Evolutionary conservation across 2,329 filamentous ascomycete species (phyloP), one percentile per base, ranked within the genome.

Genomic region (Aspergillus sp.): DNA sequence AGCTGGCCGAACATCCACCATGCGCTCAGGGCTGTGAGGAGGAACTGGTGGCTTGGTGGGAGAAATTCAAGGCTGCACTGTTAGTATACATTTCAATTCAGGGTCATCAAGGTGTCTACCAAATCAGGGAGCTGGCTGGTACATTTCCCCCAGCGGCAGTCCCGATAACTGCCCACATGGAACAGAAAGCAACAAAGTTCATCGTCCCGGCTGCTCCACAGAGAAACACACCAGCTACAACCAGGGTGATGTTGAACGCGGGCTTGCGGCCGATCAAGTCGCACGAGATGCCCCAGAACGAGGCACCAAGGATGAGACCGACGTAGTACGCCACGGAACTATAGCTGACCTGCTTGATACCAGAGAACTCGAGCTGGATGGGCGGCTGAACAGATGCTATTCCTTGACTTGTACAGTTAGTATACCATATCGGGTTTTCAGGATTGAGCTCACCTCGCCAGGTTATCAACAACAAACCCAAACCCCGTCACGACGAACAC

Each of bases 391-490:
- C 64, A 12, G 66, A 67, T 6, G 62, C 62, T 44, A 72, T 68
- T 2, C 69, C 71, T 59, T 73, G 70, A 11, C 27, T 31, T 1
- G 68, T 70, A 41, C 63, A 64, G 31, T 68, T 63, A 63, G 66
- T 2, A 6, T 5, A 7, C 3, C 39, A 55, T 17, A 46, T 14
- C 9, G 5, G 7, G 33, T 47, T 8, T 15, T 41, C 15, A 17
- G 14, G 17, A 19, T 21, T 5, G 40, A 3, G 6, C 14, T 40
- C 7, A 43, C 40, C 40, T n/a, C 60, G 19, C 47, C 6, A 72
- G 67, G 39, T 89, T 89, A 71, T 90, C 87, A 48, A 83, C 83
- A 5, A 86, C 85, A 86, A 86, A 90, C 23, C 87, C 87, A 62
- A 89, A 90, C 1, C 86, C 86, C 33, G 87, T 84, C 14, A 89